Conservation (phyloP, 1,284 basidiomycete genomes). For the Heliocybe sulcata region DNA sequence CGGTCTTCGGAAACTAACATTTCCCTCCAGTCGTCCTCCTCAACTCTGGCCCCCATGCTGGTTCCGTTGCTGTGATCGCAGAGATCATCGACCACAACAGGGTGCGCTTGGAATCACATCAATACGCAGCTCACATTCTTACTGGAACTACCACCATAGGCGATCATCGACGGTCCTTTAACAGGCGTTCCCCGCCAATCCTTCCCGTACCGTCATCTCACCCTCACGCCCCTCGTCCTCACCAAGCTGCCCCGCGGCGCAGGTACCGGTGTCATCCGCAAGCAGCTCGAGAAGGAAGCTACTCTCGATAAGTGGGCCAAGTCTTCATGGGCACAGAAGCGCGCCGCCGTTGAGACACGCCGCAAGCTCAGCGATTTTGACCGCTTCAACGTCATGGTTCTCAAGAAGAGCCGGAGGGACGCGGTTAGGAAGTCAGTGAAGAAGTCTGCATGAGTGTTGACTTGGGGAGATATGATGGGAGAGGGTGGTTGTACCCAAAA, state of each 20-base stretch:
- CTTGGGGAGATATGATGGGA: background rate
- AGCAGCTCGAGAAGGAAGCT: constrained; percentile 80
- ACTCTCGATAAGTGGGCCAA: constrained; percentile 76
- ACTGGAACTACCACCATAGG: constrained; percentile 40
- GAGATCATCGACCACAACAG: constrained; percentile 99
- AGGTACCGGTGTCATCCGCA: constrained; percentile 78
- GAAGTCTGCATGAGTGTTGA: constrained; percentile 24
- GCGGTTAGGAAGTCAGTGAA: constrained; percentile 57
- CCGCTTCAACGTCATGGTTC: constrained; percentile 72
- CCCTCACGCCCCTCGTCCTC: constrained; percentile 85
- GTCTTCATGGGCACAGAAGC: constrained; percentile 89
- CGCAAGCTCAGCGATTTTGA: constrained; percentile 87
- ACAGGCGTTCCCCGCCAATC: constrained; percentile 90
- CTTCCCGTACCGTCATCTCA: constrained; percentile 88
- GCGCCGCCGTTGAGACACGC: constrained; percentile 72
- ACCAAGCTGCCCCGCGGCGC: constrained; percentile 86
- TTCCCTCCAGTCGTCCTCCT: constrained; percentile 78
- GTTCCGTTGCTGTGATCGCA: constrained; percentile 91
- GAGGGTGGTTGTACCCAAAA: background rate
- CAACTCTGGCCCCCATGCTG: constrained; percentile 80
- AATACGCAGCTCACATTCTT: background rate
- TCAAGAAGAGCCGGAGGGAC: constrained; percentile 73
- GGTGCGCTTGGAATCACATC: constrained; percentile 43
- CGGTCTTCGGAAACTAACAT: too few species aligned
- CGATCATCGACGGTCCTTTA: constrained; percentile 91